Conservation (phyloP, 345 rosid species). For the rapeseed (Brassica napus) region Da-Ae NC_063442.1:41108501-41109000, state of each 20-base stretch:
- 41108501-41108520: background rate
- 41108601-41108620: conserved; percentile 1
- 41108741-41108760: background rate
- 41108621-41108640: conserved; percentile 5
- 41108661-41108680: background rate
- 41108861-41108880: background rate
- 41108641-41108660: conserved; percentile 2
- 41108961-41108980: background rate
- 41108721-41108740: background rate
- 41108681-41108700: background rate
- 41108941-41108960: background rate
- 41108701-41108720: background rate
- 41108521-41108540: background rate
- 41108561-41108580: background rate
- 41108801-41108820: background rate
- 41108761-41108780: background rate
- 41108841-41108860: background rate
- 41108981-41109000: background rate
- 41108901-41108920: background rate
- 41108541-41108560: background rate
- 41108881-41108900: conserved; percentile 1
- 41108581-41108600: background rate
- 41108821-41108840: background rate
- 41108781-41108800: background rate
- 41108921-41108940: background rate